Evolutionary conservation across 805 yeast genomes (phyloP).

Genomic region (Cyberlindnera japonica): DNA sequence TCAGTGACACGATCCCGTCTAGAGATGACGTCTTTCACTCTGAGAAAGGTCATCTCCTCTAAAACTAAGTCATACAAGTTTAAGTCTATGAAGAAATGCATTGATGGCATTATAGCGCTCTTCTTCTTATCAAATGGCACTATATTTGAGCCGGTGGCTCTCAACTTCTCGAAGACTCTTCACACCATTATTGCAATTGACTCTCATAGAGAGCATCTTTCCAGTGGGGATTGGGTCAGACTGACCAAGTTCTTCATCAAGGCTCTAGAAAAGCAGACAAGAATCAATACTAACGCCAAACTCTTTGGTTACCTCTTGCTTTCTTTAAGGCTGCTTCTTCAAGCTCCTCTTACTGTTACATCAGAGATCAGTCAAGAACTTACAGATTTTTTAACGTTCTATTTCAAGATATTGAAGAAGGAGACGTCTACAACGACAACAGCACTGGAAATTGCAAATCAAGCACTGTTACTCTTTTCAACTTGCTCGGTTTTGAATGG

Average conservation of each 20-base stretch:
- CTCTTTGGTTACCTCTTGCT: slow-evolving; percentile 27
- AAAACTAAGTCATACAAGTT: slow-evolving; percentile 16
- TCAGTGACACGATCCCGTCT: slow-evolving; percentile 30
- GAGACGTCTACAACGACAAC: slow-evolving; percentile 31
- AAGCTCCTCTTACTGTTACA: slow-evolving; percentile 26
- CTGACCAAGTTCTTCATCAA: slow-evolving; percentile 11
- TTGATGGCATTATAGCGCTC: slow-evolving; percentile 12
- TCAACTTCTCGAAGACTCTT: slow-evolving; percentile 30
- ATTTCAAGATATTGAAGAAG: slow-evolving; percentile 22
- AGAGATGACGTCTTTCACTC: slow-evolving; percentile 31
- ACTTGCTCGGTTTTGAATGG: slow-evolving; percentile 38
- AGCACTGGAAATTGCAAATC: slow-evolving; percentile 44
- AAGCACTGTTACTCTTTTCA: slow-evolving; percentile 38
- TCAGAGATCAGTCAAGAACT: slow-evolving; percentile 20
- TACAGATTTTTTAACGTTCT: slow-evolving; percentile 19
- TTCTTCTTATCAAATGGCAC: slow-evolving; percentile 13
- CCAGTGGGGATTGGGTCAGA: slow-evolving; percentile 16
- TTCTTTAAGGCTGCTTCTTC: slow-evolving; percentile 23
- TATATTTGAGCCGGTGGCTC: slow-evolving; percentile 29
- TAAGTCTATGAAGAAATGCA: slow-evolving; percentile 12
- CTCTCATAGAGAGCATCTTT: slow-evolving; percentile 21
- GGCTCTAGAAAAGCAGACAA: slow-evolving; percentile 11
- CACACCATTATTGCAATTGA: slow-evolving; percentile 23
- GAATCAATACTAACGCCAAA: slow-evolving; percentile 23
- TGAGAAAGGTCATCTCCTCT: slow-evolving; percentile 25